These are phyloP conservation scores for Geotrichum ghanense DNA, from an alignment of 805 yeast species.

Conservation along the genomic window DNA sequence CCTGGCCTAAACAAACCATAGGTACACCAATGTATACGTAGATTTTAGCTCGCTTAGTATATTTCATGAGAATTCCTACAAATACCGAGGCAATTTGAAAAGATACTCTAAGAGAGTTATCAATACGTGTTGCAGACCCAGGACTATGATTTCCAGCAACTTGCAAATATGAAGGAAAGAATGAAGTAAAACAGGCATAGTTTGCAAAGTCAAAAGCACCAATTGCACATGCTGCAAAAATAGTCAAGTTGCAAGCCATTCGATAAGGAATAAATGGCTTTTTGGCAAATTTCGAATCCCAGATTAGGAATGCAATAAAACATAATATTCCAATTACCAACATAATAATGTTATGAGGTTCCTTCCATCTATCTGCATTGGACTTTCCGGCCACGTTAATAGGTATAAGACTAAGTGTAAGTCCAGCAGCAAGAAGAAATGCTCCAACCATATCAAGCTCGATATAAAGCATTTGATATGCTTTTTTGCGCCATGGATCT, in stretches of 20 bases:
- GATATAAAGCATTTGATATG: conserved; percentile 11
- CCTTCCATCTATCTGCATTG: conserved; percentile 4
- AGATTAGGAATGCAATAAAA: conserved; percentile 34
- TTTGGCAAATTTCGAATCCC: conserved; percentile 42
- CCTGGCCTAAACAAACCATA: conserved; percentile 46
- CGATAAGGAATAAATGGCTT: conserved; percentile 45
- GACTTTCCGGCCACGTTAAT: conserved; percentile 11
- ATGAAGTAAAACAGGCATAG: conserved; percentile 50
- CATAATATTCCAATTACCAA: conserved; percentile 14
- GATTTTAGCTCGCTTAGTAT: conserved; percentile 35
- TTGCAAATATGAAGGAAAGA: conserved; percentile 45
- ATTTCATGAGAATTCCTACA: conserved; percentile 39
- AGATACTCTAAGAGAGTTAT: conserved; percentile 9
- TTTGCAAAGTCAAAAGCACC: conserved; percentile 36
- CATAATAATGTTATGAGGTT: conserved; percentile 5
- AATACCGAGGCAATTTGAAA: conserved; percentile 39
- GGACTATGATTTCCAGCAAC: conserved; percentile 47
- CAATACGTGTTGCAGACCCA: conserved; percentile 39
- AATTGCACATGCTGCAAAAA: conserved; percentile 46
- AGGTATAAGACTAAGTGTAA: conserved; percentile 4
- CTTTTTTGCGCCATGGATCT: not conserved
- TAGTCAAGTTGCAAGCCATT: conserved; percentile 49
- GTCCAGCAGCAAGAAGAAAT: conserved; percentile 3
- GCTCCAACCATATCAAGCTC: conserved; percentile 4
- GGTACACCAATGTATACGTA: conserved; percentile 38